These are phyloP conservation scores for Phytophthora melonis DNA, from an alignment of 352 stramenopile species.

Conservation along the genomic window DNA sequence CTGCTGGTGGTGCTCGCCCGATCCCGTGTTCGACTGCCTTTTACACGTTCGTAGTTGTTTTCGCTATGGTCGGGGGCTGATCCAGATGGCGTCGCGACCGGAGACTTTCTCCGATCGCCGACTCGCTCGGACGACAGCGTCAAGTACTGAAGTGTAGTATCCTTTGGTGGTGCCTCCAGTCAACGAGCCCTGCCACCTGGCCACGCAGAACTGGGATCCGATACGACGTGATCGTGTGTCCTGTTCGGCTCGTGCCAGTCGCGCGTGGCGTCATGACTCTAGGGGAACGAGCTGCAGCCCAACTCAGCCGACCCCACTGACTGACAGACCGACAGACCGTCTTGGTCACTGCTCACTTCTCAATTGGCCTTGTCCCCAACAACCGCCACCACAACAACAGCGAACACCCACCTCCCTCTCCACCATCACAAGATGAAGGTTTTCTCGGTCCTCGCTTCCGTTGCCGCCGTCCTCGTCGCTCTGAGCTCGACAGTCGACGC, in stretches of 20 bases:
- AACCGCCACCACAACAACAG: conserved; percentile 2
- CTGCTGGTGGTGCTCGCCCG: conserved; percentile 28
- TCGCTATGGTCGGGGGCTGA: neutral
- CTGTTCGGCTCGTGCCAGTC: conserved; percentile 22
- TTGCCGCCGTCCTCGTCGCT: conserved; percentile 11
- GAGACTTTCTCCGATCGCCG: conserved; percentile 20
- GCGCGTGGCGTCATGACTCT: neutral
- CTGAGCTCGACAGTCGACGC: conserved; percentile 21
- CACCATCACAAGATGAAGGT: conserved; percentile 19
- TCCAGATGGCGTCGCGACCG: conserved; percentile 2
- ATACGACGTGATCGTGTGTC: conserved; percentile 14
- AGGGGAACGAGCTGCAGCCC: neutral
- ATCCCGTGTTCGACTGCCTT: conserved; percentile 27
- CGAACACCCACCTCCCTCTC: no score
- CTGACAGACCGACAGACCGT: neutral
- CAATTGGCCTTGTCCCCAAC: conserved; percentile 12
- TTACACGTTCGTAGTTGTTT: conserved; percentile 13
- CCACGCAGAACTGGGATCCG: conserved; percentile 8
- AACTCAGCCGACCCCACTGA: neutral
- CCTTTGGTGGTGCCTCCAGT: conserved; percentile 9
- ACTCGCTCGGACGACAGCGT: neutral
- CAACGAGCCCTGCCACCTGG: conserved; percentile 18
- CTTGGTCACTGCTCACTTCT: conserved; percentile 10
- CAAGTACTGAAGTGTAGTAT: neutral
- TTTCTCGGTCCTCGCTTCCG: conserved; percentile 15